Conservation (phyloP, 2,329 filamentous ascomycete genomes). For the Alternaria consortialis region DNA sequence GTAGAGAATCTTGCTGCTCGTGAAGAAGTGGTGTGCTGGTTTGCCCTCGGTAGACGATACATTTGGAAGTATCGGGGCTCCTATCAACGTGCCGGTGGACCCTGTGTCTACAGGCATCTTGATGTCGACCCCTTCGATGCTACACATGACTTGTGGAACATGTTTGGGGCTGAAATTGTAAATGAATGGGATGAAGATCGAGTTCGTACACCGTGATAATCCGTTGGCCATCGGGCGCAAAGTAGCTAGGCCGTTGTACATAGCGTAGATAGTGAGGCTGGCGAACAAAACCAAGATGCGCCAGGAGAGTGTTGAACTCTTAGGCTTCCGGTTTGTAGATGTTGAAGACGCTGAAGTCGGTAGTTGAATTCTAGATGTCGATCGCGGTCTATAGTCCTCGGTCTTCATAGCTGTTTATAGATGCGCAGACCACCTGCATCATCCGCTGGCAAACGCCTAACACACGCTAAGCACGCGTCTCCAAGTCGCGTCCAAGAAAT, state of each 20-base stretch:
- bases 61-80: slow-evolving; percentile 42
- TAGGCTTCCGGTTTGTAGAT: slow-evolving; percentile 8
- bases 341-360: slow-evolving; percentile 28
- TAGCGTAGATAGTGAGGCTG: slow-evolving; percentile 17
- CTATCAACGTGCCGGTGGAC: slow-evolving; percentile 46
- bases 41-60: slow-evolving; percentile 34
- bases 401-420: slow-evolving; percentile 33
- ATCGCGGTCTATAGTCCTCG: slow-evolving; percentile 26
- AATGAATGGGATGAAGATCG: slow-evolving; percentile 47
- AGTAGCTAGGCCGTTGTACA: slow-evolving; percentile 9
- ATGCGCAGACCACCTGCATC: slow-evolving; percentile 17
- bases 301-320: slow-evolving; percentile 35
- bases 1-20: slow-evolving; percentile 48
- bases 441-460: slow-evolving; percentile 20
- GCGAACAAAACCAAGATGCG: slow-evolving; percentile 16
- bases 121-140: slow-evolving; percentile 38
- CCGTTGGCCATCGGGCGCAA: slow-evolving; percentile 23
- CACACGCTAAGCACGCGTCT: slow-evolving; percentile 21
- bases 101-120: slow-evolving; percentile 49
- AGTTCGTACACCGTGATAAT: slow-evolving; percentile 27
- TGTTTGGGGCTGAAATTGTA: slow-evolving; percentile 37
- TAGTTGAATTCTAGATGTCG: neutral
- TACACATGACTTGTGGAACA: slow-evolving; percentile 39
- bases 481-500: slow-evolving; percentile 15
- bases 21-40: slow-evolving; percentile 45